Percentiles rank a stretch among this genome's conserved stretches.
Evolutionary conservation across 495 filamentous ascomycete genomes (phyloP).

Genomic region (Halenospora varia): DNA sequence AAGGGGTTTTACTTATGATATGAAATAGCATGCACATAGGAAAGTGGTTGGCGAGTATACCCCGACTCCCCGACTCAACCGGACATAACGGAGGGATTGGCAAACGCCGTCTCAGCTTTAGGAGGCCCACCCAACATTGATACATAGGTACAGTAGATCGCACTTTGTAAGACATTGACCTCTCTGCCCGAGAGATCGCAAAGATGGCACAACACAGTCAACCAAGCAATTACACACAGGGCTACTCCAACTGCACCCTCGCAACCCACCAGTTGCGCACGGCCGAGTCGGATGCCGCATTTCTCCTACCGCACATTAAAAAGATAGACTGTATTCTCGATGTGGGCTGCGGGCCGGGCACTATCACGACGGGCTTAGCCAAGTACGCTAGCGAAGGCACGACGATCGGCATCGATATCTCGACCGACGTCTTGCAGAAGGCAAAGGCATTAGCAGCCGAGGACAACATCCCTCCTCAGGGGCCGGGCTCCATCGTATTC

Average conservation of each 20-base stretch:
- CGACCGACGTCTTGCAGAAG: slow-evolving; percentile 12
- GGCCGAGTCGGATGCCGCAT: slow-evolving; percentile 26
- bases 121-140: no score
- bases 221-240: slow-evolving; percentile 29
- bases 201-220: slow-evolving; percentile 29
- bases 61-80: no score
- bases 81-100: no score
- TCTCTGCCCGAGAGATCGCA: not conserved
- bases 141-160: no score
- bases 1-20: no score
- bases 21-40: no score
- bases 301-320: slow-evolving; percentile 43
- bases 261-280: slow-evolving; percentile 30
- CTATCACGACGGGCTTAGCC: slow-evolving; percentile 51
- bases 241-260: slow-evolving; percentile 28
- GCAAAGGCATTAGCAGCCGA: slow-evolving; percentile 19
- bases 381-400: slow-evolving; percentile 41
- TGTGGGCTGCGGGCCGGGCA: slow-evolving; percentile 56
- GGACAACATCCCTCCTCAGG: slow-evolving; percentile 27
- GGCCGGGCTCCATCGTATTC: slow-evolving; percentile 37
- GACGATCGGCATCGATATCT: slow-evolving; percentile 30
- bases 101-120: no score
- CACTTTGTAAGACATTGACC: not conserved
- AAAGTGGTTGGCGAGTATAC: no score
- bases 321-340: slow-evolving; percentile 50